Evolutionary conservation across 495 filamentous ascomycete species (phyloP).

Genomic region (Jackrogersella multiformis): DNA sequence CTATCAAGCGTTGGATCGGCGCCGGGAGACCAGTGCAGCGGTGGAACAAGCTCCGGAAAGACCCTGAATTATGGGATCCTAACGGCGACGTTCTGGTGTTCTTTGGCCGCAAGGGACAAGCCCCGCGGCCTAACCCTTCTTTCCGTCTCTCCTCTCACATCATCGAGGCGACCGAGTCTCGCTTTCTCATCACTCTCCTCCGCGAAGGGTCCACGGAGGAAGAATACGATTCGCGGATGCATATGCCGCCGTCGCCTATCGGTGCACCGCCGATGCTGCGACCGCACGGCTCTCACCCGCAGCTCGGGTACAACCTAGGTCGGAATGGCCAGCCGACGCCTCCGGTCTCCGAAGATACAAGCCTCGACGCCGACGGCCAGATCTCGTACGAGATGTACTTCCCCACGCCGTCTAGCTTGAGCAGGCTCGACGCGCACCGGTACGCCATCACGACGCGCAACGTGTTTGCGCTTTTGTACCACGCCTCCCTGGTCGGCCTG

Average conservation of each 20-base stretch:
- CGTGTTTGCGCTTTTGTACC: constrained; percentile 68
- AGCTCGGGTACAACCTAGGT: constrained; percentile 42
- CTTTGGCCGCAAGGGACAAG: constrained; percentile 56
- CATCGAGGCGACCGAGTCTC: constrained; percentile 64
- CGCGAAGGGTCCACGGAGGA: constrained; percentile 62
- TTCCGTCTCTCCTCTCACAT: constrained; percentile 66
- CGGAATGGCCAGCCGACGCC: constrained; percentile 52
- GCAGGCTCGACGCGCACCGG: constrained; percentile 57
- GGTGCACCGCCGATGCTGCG: constrained; percentile 55
- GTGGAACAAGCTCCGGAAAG: constrained; percentile 65
- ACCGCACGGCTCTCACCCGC: constrained; percentile 42
- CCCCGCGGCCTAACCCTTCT: constrained; percentile 60
- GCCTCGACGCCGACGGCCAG: constrained; percentile 57
- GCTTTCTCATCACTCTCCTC: constrained; percentile 60
- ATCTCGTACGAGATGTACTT: constrained; percentile 70
- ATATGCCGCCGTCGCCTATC: constrained; percentile 56
- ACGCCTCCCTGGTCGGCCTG: constrained; percentile 66
- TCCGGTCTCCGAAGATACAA: constrained; percentile 55
- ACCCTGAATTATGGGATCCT: constrained; percentile 70
- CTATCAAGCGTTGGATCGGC: constrained; percentile 62
- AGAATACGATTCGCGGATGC: constrained; percentile 45
- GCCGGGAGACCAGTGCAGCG: constrained; percentile 56
- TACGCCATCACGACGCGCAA: constrained; percentile 70
- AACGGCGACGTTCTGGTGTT: constrained; percentile 70
- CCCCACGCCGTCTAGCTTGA: constrained; percentile 56